Evolutionary conservation across 1,139 yeast genomes (phyloP), one percentile per base, ranked within the genome.

Genomic region (Entelexis sorbosivorans): DNA sequence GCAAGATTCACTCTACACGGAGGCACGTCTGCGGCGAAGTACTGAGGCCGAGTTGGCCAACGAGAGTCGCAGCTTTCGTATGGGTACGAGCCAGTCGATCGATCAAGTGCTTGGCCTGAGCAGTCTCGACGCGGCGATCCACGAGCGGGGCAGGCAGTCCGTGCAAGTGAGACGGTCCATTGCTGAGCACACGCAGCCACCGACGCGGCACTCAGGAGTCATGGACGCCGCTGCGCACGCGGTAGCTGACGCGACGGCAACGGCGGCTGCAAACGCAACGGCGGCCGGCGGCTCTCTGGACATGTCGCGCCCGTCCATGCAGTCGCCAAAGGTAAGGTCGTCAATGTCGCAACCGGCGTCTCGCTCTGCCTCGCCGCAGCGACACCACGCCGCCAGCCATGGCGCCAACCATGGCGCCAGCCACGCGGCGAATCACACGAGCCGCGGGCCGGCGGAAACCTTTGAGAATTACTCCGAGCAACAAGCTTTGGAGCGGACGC

Each of bases 11-110:
- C 74, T 88, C 13, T 68, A 80, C n/a, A 66, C 72, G 26, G 75
- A 73, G 47, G 72, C 91, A 0, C 69, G 75, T 1, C 74, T 78
- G 47, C 75, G 98, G 58, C 84, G 82, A 61, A 76, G 77, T 29
- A 76, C 77, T 55, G 97, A 91, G 64, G 96, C 96, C 0, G 89
- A 86, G 56, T 68, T 81, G 13, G 81, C 89, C 5, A 72, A 49
- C 31, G 52, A 50, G n/a, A 50, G 50, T 16, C 57, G 60, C 11
- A 38, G 48, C n/a, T 52, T 31, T 34, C 16, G 49, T 1, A 24
- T 46, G 36, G 52, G 49, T 2, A 29, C 43, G 13, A 44, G 52
- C 35, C 57, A 51, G 17, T 54, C 58, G 13, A 31, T 53, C 19
- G 54, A 55, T 31, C 38, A 48, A 45, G 31, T 54, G n/a, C 45